These are phyloP conservation scores for Rasamsonia emersonii DNA, from an alignment of 2,329 filamentous ascomycete species.

Conservation along the genomic window DNA sequence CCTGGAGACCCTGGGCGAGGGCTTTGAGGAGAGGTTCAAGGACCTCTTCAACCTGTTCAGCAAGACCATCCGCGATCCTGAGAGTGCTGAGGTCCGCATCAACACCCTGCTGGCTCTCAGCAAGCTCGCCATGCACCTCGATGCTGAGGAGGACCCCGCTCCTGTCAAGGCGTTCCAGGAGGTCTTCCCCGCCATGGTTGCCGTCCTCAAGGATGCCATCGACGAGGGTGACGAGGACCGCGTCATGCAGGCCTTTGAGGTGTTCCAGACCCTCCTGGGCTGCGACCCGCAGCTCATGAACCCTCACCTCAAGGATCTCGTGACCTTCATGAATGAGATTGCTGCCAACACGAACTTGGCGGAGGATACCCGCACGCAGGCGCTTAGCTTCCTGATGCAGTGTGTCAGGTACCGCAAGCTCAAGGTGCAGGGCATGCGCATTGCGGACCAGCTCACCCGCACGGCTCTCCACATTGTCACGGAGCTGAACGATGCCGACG, in stretches of 20 bases:
- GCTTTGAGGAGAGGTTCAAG: constrained; percentile 70
- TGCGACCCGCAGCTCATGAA: constrained; percentile 80
- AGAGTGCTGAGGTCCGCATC: constrained; percentile 85
- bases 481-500: constrained; percentile 65
- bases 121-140: constrained; percentile 76
- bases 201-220: constrained; percentile 76
- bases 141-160: constrained; percentile 73
- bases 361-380: constrained; percentile 81
- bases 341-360: constrained; percentile 66
- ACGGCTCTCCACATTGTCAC: constrained; percentile 84
- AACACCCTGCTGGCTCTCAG: constrained; percentile 90
- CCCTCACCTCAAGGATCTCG: constrained; percentile 77
- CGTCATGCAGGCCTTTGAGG: constrained; percentile 84
- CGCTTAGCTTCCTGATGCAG: constrained; percentile 89
- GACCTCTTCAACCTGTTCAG: constrained; percentile 76
- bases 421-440: constrained; percentile 84
- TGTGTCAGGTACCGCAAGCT: constrained; percentile 85
- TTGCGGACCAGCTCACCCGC: constrained; percentile 78
- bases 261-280: constrained; percentile 89
- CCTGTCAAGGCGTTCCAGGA: constrained; percentile 67
- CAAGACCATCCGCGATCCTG: constrained; percentile 79
- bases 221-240: constrained; percentile 75
- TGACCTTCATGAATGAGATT: constrained; percentile 90
- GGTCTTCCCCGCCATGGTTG: constrained; percentile 79
- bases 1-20: constrained; percentile 76